Conservation (phyloP, 352 stramenopile genomes). For the Phytopythium oedochilum region DNA sequence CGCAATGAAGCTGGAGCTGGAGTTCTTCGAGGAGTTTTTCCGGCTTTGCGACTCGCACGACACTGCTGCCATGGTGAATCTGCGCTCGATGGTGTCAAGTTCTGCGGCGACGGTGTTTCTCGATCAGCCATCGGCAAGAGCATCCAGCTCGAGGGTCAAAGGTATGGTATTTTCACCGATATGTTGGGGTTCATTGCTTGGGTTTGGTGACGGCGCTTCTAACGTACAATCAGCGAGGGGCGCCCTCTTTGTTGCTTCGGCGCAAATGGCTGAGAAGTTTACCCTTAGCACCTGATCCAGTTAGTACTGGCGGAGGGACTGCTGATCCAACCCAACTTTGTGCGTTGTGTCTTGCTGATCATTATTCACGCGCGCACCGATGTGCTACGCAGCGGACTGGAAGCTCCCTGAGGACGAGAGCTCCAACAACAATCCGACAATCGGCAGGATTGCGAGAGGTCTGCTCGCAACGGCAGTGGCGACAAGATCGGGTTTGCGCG, state of each 20-base stretch:
- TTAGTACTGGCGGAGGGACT: constrained; percentile 60
- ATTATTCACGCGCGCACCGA: not conserved
- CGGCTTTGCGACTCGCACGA: constrained; percentile 13
- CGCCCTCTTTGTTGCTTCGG: constrained; percentile 22
- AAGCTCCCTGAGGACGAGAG: not conserved
- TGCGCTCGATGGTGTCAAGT: constrained; percentile 2
- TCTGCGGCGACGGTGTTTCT: constrained; percentile 8
- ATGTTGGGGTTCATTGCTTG: constrained; percentile 1
- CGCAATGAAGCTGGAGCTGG: constrained; percentile 48
- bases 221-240: constrained; percentile 39
- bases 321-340: constrained; percentile 18
- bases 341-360: not conserved
- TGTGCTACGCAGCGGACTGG: not conserved
- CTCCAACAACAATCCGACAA: not conserved
- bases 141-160: not conserved
- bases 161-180: constrained; percentile 12
- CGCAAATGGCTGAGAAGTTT: constrained; percentile 48
- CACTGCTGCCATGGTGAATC: not conserved
- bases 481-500: not conserved
- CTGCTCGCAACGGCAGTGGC: not conserved
- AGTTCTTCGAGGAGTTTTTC: constrained; percentile 53
- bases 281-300: constrained; percentile 65
- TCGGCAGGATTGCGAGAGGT: not conserved
- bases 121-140: not conserved
- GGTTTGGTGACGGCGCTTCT: constrained; percentile 8